These are phyloP conservation scores for Lathyrus sativus DNA, from an alignment of 306 rosid species.

Conservation along the genomic window DNA sequence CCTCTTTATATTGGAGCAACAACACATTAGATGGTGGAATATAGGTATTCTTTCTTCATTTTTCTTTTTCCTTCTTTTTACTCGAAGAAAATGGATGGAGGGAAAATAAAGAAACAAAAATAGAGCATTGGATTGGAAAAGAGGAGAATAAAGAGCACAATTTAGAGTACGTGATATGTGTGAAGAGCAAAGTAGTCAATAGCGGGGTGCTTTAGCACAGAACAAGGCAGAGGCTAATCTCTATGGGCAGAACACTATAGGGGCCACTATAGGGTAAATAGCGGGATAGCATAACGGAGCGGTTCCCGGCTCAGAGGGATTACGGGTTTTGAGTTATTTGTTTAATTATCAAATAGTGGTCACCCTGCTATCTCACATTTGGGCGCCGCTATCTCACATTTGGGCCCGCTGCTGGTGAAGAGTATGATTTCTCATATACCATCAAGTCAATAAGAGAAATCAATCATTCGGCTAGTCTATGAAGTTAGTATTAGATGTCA, in stretches of 20 bases:
- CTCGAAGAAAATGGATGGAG: background rate
- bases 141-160: background rate
- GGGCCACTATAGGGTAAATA: no score
- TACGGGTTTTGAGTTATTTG: no score
- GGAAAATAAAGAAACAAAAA: slow-evolving; percentile 9
- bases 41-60: background rate
- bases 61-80: background rate
- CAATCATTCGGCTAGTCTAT: background rate
- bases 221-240: no score
- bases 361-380: no score
- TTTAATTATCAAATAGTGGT: no score
- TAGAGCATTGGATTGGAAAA: background rate
- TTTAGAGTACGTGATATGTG: no score
- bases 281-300: no score
- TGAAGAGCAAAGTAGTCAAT: no score
- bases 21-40: background rate
- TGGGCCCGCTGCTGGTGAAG: background rate
- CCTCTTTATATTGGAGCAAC: slow-evolving; percentile 10
- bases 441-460: background rate
- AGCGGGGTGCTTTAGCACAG: no score
- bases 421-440: background rate
- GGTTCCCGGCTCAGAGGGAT: no score
- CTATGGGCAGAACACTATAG: no score
- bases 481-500: slow-evolving; percentile 14
- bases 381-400: no score